Evolutionary conservation across 441 rosid genomes (phyloP).

Genomic region (Euphorbia corollata): DNA sequence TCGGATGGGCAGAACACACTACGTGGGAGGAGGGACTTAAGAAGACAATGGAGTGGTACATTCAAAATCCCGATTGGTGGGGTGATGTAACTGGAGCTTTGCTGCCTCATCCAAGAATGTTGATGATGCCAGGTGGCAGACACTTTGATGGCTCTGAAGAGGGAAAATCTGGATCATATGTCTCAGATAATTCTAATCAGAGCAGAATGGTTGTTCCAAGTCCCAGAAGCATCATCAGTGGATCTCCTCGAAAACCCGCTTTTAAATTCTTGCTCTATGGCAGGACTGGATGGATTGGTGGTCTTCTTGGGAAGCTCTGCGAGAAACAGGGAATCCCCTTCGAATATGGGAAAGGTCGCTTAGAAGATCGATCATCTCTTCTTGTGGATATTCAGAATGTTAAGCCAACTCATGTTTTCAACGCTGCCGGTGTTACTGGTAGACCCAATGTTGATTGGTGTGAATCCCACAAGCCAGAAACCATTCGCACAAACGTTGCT

Average conservation of each 20-base stretch:
- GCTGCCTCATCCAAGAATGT: slow-evolving; percentile 82
- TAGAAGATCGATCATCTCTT: slow-evolving; percentile 59
- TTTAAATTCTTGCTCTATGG: slow-evolving; percentile 79
- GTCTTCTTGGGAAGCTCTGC: slow-evolving; percentile 64
- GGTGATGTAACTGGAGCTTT: slow-evolving; percentile 84
- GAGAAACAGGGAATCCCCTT: slow-evolving; percentile 60
- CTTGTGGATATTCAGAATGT: slow-evolving; percentile 50
- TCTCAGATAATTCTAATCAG: slow-evolving; percentile 39
- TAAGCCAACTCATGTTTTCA: slow-evolving; percentile 77
- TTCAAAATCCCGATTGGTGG: slow-evolving; percentile 83
- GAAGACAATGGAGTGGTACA: slow-evolving; percentile 79
- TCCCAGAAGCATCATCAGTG: no score
- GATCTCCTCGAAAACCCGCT: slow-evolving; percentile 35
- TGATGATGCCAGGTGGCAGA: slow-evolving; percentile 84
- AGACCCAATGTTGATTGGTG: slow-evolving; percentile 71
- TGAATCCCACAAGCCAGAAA: slow-evolving; percentile 74
- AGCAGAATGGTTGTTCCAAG: slow-evolving; percentile 54
- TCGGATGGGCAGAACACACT: slow-evolving; percentile 79
- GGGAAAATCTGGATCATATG: slow-evolving; percentile 30
- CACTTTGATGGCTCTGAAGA: slow-evolving; percentile 50
- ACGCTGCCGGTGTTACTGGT: slow-evolving; percentile 54
- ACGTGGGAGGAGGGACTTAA: slow-evolving; percentile 71
- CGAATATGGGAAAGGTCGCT: slow-evolving; percentile 77
- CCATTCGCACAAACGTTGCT: slow-evolving; percentile 65
- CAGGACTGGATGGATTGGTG: slow-evolving; percentile 85